phyloP scores from a whole-genome alignment of 768 basidiomycete species.

The Pleurotus giganteus region DNA sequence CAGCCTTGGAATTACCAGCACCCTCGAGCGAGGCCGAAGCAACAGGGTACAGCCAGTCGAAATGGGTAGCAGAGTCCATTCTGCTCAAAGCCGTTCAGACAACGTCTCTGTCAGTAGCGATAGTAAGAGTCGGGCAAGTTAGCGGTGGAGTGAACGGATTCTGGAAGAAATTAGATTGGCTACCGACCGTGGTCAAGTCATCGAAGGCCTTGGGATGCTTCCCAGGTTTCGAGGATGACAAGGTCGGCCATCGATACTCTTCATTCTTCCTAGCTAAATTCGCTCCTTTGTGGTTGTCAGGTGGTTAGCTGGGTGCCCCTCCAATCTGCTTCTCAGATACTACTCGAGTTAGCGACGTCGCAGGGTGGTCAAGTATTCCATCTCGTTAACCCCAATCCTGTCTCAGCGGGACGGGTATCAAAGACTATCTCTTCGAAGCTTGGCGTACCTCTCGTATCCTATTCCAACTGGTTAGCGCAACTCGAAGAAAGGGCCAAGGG shows the following conservation, averaged over 20 bases:
- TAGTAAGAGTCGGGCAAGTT: conserved; percentile 34
- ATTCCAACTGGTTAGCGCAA: conserved; percentile 13
- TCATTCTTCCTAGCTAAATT: not conserved
- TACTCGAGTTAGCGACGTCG: conserved; percentile 21
- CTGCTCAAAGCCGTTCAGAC: conserved; percentile 15
- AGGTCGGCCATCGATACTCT: conserved; percentile 11
- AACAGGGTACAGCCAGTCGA: conserved; percentile 37
- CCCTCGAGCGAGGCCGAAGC: not conserved
- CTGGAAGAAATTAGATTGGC: conserved; percentile 36
- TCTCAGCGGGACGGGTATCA: conserved; percentile 19
- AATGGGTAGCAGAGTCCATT: conserved; percentile 39
- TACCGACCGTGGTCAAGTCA: conserved; percentile 30
- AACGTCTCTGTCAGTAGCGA: conserved; percentile 15
- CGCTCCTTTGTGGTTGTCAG: not conserved
- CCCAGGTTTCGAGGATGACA: conserved; percentile 11
- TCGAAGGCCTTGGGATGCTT: conserved; percentile 12
- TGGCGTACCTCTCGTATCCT: conserved; percentile 22
- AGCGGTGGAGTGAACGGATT: conserved; percentile 26
- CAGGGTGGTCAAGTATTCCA: conserved; percentile 11
- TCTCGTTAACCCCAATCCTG: conserved; percentile 22
- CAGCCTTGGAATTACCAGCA: not conserved
- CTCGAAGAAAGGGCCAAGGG: not conserved
- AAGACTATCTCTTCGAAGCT: conserved; percentile 15
- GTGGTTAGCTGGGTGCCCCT: conserved; percentile 24
- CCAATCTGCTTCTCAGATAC: conserved; percentile 19